phyloP scores from a whole-genome alignment of 306 rosid species.

The Sindora glabra region DNA sequence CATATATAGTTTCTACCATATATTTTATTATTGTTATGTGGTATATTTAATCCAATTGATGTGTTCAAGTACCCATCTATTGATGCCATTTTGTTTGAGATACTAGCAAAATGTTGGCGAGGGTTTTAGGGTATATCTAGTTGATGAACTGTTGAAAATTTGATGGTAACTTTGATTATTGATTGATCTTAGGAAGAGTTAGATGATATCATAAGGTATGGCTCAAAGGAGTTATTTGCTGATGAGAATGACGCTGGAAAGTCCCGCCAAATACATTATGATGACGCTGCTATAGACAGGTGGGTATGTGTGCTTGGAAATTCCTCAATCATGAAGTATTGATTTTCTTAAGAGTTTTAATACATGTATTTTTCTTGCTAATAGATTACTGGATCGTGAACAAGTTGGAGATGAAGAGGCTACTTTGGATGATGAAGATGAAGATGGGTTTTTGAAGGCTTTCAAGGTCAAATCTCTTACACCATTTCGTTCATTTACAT shows the following conservation, averaged over 20 bases:
- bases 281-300: conserved; percentile 88
- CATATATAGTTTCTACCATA: too few relatives aligned
- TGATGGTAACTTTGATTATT: conserved; percentile 21
- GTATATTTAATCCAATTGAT: too few relatives aligned
- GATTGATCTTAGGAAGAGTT: conserved; percentile 77
- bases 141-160: too few relatives aligned
- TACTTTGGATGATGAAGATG: conserved; percentile 85
- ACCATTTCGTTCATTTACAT: too few relatives aligned
- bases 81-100: too few relatives aligned
- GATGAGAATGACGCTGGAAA: conserved; percentile 89
- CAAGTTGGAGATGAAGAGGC: conserved; percentile 82
- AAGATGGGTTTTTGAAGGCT: conserved; percentile 88
- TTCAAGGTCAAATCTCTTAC: conserved; percentile 58
- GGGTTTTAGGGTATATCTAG: too few relatives aligned
- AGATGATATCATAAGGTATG: conserved; percentile 94
- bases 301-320: conserved; percentile 28
- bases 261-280: conserved; percentile 97
- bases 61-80: too few relatives aligned
- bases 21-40: too few relatives aligned
- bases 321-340: neutral
- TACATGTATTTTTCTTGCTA: conserved; percentile 17
- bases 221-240: conserved; percentile 94
- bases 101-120: too few relatives aligned
- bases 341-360: conserved; percentile 9
- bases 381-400: conserved; percentile 89